Percentiles rank a stretch among this genome's conserved stretches.
Evolutionary conservation across 1,284 basidiomycete genomes (phyloP).

Genomic region (Fomitiporia mediterranea): DNA sequence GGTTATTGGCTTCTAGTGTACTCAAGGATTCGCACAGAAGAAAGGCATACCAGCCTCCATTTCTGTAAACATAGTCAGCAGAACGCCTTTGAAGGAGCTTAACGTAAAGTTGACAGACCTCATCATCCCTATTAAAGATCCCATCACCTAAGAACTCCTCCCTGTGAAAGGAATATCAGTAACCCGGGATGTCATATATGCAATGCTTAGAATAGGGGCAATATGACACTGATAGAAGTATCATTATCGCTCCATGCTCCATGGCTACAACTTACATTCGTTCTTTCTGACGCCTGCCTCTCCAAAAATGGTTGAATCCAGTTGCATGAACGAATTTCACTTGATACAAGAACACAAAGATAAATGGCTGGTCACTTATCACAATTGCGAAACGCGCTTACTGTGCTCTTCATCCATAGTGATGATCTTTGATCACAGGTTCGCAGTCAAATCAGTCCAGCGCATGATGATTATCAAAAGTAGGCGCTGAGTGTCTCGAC

Average conservation of each 20-base stretch:
- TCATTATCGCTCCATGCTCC: neutral
- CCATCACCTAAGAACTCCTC: slow-evolving; percentile 65
- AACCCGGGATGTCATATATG: neutral
- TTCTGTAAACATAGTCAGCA: slow-evolving; percentile 29
- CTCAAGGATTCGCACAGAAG: neutral
- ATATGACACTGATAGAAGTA: neutral
- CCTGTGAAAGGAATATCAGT: slow-evolving; percentile 32
- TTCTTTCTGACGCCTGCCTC: slow-evolving; percentile 57
- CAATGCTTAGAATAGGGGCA: neutral
- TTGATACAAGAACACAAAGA: neutral
- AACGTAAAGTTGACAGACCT: slow-evolving; percentile 36
- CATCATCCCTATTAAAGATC: slow-evolving; percentile 71
- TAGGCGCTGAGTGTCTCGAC: slow-evolving; percentile 23
- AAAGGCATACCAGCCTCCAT: slow-evolving; percentile 46
- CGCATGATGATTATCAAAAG: slow-evolving; percentile 2
- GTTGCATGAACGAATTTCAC: slow-evolving; percentile 60
- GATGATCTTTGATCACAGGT: slow-evolving; percentile 44
- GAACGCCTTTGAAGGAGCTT: slow-evolving; percentile 9
- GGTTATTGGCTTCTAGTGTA: slow-evolving; percentile 1
- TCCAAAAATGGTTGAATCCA: slow-evolving; percentile 62
- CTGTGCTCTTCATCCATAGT: slow-evolving; percentile 66
- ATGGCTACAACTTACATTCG: slow-evolving; percentile 43
- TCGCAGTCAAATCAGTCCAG: neutral
- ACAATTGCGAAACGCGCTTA: neutral
- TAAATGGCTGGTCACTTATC: neutral